A percentile compares a stretch with the other conserved stretches of the same genome.
These are phyloP conservation scores for Capsicum chinense DNA, from an alignment of 257 asterid species.

Conservation along the genomic window DNA sequence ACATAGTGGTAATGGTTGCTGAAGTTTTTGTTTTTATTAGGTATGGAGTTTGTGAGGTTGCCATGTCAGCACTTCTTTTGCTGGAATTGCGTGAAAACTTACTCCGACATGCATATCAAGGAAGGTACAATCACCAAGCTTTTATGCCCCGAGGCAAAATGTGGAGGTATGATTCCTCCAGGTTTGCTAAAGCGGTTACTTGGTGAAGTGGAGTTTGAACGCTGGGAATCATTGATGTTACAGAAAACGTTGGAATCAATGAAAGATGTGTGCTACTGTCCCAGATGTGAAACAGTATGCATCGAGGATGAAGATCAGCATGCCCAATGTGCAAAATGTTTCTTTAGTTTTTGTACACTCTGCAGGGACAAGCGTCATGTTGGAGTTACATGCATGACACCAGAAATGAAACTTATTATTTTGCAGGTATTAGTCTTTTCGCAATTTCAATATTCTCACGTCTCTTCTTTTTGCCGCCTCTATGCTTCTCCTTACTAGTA, in stretches of 20 bases:
- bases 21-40: constrained; percentile 41
- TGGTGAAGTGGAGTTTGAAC: constrained; percentile 69
- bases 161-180: constrained; percentile 89
- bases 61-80: constrained; percentile 91
- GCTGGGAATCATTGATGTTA: constrained; percentile 76
- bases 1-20: neutral
- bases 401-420: constrained; percentile 70
- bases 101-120: constrained; percentile 64
- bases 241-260: constrained; percentile 83
- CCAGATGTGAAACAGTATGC: constrained; percentile 93
- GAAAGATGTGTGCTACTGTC: constrained; percentile 88
- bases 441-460: constrained; percentile 9
- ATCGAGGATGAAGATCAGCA: constrained; percentile 78
- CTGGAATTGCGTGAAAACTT: constrained; percentile 73
- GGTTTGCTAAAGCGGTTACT: constrained; percentile 74
- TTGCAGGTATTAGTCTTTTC: constrained; percentile 56
- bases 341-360: constrained; percentile 83
- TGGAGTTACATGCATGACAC: constrained; percentile 76
- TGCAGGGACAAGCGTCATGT: constrained; percentile 84
- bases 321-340: constrained; percentile 90
- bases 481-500: neutral
- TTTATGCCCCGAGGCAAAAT: constrained; percentile 77
- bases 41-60: constrained; percentile 75
- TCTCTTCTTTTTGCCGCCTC: neutral
- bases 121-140: constrained; percentile 84